Conservation (phyloP, 257 asterid species). For the Eustoma russellianum region DNA sequence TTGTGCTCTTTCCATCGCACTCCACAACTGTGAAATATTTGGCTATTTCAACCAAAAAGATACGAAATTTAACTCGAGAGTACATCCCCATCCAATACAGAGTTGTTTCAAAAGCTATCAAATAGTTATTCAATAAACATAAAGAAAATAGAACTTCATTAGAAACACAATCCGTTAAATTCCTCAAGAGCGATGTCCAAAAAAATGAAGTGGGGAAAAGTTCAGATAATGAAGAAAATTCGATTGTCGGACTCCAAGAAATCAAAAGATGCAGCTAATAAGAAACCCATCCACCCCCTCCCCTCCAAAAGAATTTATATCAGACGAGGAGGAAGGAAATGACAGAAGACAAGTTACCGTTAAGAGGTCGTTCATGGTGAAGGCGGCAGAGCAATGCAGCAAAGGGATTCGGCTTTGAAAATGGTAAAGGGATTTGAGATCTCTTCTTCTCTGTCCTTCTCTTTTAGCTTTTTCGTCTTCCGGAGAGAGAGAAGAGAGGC, state of each 20-base stretch:
- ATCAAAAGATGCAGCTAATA: not conserved
- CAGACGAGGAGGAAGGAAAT: not conserved
- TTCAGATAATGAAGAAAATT: too few relatives aligned
- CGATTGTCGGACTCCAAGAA: too few relatives aligned
- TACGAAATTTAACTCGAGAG: too few relatives aligned
- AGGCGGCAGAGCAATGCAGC: slow-evolving; percentile 14
- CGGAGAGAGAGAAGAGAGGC: slow-evolving; percentile 14
- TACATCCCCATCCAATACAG: too few relatives aligned
- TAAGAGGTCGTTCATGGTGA: slow-evolving; percentile 69
- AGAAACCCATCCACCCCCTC: too few relatives aligned
- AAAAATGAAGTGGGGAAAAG: not conserved
- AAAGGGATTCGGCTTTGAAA: slow-evolving; percentile 1
- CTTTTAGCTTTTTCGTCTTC: not conserved
- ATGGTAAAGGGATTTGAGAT: not conserved
- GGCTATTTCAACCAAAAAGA: too few relatives aligned
- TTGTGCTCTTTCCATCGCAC: too few relatives aligned
- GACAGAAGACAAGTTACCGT: slow-evolving; percentile 28
- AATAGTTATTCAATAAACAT: too few relatives aligned
- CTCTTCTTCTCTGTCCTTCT: slow-evolving; percentile 16
- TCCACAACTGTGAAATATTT: too few relatives aligned
- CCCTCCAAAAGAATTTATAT: not conserved
- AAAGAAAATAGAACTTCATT: too few relatives aligned
- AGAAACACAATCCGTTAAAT: too few relatives aligned
- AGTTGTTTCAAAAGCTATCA: too few relatives aligned
- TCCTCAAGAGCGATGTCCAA: not conserved